These are phyloP conservation scores for Cercospora sp. DNA, from an alignment of 2,329 filamentous ascomycete genomes.

Conservation along the genomic window DNA sequence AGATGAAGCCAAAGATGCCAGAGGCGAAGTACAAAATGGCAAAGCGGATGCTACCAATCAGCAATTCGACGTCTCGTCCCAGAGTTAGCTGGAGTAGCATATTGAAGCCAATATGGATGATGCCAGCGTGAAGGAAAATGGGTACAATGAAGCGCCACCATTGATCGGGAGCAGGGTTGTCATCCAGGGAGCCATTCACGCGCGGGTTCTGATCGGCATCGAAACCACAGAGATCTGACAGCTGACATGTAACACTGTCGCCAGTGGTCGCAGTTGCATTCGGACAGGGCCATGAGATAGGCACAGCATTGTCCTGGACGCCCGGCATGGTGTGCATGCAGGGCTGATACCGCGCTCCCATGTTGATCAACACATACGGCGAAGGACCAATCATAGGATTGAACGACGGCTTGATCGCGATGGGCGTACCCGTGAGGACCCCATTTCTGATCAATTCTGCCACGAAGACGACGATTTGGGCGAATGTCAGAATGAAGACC, in stretches of 20 bases:
- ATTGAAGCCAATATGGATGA: conserved; percentile 96
- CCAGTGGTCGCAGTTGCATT: conserved; percentile 65
- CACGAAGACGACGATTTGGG: conserved; percentile 84
- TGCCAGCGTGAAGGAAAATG: conserved; percentile 90
- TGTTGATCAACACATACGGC: conserved; percentile 86
- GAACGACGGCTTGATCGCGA: conserved; percentile 78
- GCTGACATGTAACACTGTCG: conserved; percentile 62
- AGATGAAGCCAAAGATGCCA: conserved; percentile 93
- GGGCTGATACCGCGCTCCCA: conserved; percentile 88
- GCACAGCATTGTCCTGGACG: conserved; percentile 53
- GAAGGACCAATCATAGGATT: conserved; percentile 98
- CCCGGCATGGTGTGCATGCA: conserved; percentile 86
- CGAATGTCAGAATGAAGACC: conserved; percentile 73
- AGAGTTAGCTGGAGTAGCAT: conserved; percentile 87
- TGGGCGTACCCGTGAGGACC: conserved; percentile 73
- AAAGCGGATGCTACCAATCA: conserved; percentile 86
- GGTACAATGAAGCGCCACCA: conserved; percentile 97
- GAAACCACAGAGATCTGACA: conserved; percentile 83
- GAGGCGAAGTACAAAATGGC: conserved; percentile 84
- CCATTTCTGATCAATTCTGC: conserved; percentile 81
- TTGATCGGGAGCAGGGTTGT: conserved; percentile 73
- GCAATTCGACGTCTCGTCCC: conserved; percentile 86
- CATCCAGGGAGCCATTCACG: conserved; percentile 51
- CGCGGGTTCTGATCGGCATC: conserved; percentile 69
- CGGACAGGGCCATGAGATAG: conserved; percentile 74